Conservation (phyloP, 2,329 filamentous ascomycete genomes). For the Pseudocercospora musae region DNA sequence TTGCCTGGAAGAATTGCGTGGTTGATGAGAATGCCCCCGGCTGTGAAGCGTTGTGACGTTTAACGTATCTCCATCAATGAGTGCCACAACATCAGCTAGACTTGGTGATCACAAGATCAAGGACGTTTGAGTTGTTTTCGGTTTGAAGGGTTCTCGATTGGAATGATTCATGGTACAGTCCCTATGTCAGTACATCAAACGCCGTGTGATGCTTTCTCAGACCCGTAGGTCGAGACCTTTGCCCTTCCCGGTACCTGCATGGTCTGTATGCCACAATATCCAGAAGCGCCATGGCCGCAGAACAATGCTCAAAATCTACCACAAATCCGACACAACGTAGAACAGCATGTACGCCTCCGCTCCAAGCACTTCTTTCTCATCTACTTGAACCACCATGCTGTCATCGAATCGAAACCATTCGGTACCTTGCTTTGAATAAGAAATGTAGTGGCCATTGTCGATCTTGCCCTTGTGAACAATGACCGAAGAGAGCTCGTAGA, state of each 20-base stretch:
- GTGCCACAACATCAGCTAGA: too few relatives aligned
- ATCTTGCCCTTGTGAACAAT: constrained; percentile 92
- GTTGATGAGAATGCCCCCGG: too few relatives aligned
- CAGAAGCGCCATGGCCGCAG: background rate
- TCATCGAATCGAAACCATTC: constrained; percentile 97
- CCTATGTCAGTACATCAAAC: background rate
- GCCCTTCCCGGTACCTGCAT: background rate
- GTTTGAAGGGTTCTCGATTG: too few relatives aligned
- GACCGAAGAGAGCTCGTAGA: constrained; percentile 84
- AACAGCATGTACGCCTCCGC: constrained; percentile 90
- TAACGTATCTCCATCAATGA: too few relatives aligned
- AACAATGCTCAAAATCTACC: background rate
- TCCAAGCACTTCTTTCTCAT: constrained; percentile 77
- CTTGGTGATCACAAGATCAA: too few relatives aligned
- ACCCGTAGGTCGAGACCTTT: background rate
- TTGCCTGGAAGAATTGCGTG: too few relatives aligned
- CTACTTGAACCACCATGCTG: constrained; percentile 81
- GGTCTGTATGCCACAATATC: background rate
- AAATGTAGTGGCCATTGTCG: constrained; percentile 87
- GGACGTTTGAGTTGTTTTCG: too few relatives aligned
- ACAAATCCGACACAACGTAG: constrained; percentile 50
- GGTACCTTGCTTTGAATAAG: constrained; percentile 79
- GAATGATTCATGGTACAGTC: too few relatives aligned
- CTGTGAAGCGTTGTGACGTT: too few relatives aligned
- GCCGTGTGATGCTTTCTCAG: background rate